Conservation (phyloP, 345 rosid genomes). For the Abelmoschus esculentus region DNA sequence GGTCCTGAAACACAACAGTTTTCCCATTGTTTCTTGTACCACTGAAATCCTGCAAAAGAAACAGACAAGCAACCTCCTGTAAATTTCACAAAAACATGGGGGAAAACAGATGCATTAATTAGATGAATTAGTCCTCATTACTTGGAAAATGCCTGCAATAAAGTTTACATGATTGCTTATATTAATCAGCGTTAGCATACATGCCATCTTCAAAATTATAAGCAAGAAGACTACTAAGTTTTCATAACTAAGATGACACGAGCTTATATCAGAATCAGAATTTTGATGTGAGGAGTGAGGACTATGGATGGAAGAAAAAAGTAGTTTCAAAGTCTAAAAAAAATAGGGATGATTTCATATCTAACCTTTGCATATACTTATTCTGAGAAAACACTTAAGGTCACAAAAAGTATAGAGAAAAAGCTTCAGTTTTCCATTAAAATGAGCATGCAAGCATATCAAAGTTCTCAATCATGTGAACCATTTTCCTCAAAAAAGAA, state of each 20-base stretch:
- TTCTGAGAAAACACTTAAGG: background rate
- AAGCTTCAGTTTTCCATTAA: background rate
- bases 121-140: no score
- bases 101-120: background rate
- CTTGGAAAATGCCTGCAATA: no score
- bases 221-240: background rate
- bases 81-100: background rate
- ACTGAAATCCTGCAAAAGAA: constrained; percentile 45
- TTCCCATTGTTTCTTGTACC: constrained; percentile 38
- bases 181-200: no score
- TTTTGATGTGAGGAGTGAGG: background rate
- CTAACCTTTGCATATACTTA: background rate
- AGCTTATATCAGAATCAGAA: constrained; percentile 8
- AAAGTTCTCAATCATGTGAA: background rate
- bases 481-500: background rate
- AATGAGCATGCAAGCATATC: background rate
- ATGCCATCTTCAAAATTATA: background rate
- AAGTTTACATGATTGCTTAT: no score
- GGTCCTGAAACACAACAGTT: constrained; percentile 29
- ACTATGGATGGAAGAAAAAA: background rate
- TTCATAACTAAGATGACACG: background rate
- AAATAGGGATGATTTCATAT: background rate
- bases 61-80: background rate
- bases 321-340: background rate
- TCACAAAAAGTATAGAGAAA: background rate